phyloP scores from a whole-genome alignment of 106 monocot species.

The Narthecium ossifragum region DNA sequence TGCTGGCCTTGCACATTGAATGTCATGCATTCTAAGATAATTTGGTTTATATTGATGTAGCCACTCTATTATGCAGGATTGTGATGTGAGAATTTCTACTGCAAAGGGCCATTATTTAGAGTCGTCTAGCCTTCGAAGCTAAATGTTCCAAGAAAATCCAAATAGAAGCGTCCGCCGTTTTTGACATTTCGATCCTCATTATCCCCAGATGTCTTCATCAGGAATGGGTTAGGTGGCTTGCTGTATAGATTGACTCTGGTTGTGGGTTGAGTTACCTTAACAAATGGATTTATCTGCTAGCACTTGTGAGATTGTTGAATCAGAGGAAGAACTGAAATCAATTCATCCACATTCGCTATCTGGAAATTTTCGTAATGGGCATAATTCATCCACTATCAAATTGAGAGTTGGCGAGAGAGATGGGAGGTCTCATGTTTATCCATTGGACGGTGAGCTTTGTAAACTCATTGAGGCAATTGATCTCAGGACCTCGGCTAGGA shows the following conservation, averaged over 20 bases:
- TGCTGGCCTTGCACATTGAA: no score
- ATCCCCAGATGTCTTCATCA: not conserved
- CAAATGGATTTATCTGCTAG: conserved; percentile 4
- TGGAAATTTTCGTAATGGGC: no score
- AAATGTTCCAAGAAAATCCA: no score
- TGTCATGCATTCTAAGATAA: no score
- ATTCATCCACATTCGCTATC: conserved; percentile 13
- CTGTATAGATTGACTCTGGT: not conserved
- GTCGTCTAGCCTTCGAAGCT: no score
- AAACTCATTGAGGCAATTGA: conserved; percentile 22
- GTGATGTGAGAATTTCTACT: no score
- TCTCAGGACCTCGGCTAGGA: conserved; percentile 16
- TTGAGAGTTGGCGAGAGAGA: conserved; percentile 10
- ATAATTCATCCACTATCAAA: conserved; percentile 17
- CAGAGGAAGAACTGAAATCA: conserved; percentile 10
- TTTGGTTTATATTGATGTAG: no score
- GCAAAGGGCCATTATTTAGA: no score
- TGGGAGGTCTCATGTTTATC: conserved; percentile 20
- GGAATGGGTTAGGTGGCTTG: not conserved
- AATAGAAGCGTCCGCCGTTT: no score
- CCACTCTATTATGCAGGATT: no score
- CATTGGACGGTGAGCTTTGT: conserved; percentile 28
- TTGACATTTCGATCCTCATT: not conserved
- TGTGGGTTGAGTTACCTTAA: no score
- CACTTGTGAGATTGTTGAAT: conserved; percentile 34